phyloP scores from a whole-genome alignment of 176 grass and related monocot species.

The Guadua angustifolia region DNA sequence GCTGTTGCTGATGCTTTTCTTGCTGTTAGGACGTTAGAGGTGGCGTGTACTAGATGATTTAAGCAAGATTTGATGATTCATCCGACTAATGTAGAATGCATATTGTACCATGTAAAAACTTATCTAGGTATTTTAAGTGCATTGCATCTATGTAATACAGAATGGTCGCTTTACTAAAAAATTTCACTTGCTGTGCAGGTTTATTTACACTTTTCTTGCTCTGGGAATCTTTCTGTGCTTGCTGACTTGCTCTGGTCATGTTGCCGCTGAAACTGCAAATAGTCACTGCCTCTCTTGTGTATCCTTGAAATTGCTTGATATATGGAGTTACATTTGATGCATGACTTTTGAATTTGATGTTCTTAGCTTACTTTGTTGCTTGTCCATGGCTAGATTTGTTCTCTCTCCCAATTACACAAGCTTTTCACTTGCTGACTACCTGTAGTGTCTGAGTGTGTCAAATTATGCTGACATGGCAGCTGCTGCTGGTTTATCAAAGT shows the following conservation, averaged over 20 bases:
- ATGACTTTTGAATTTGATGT: conserved; percentile 10
- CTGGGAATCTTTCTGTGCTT: conserved; percentile 74
- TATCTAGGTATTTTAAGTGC: background rate
- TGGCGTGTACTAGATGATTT: background rate
- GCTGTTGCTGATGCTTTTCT: background rate
- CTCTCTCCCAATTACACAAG: background rate
- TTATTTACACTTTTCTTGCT: conserved; percentile 81
- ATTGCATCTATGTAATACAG: background rate
- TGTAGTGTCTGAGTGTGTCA: background rate
- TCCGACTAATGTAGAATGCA: background rate
- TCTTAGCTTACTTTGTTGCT: background rate
- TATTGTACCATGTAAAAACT: background rate
- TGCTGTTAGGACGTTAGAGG: background rate
- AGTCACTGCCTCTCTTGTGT: conserved; percentile 86
- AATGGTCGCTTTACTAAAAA: background rate
- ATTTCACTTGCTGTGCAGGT: conserved; percentile 60
- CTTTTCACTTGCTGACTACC: background rate
- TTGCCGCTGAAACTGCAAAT: conserved; percentile 85
- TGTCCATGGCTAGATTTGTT: background rate
- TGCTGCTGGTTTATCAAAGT: background rate
- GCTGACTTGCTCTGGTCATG: conserved; percentile 85
- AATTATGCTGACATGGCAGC: background rate
- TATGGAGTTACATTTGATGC: background rate
- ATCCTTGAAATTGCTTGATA: conserved; percentile 59
- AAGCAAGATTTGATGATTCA: background rate